Evolutionary conservation across 177 flowering plant genomes (phyloP).

Genomic region (Vitis hybrid): DNA sequence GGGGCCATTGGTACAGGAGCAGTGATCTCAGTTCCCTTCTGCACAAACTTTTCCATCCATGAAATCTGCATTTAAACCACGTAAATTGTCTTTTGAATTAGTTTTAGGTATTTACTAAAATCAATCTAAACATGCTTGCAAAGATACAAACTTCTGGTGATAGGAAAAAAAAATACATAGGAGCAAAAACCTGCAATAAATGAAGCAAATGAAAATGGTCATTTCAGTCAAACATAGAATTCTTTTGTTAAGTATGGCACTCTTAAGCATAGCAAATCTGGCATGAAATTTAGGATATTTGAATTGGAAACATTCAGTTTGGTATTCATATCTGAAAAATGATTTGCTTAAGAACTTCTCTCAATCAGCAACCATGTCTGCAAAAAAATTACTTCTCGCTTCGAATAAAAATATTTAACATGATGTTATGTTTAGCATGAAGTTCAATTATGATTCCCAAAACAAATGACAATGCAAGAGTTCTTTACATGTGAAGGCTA

Average conservation of each 20-base stretch:
- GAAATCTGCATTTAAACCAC: constrained; percentile 70
- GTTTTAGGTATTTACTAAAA: not conserved
- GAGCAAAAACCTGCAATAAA: not conserved
- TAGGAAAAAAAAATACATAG: not conserved
- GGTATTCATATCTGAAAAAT: not conserved
- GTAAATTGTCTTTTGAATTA: not conserved
- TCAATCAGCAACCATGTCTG: not conserved
- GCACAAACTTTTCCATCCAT: constrained; percentile 99
- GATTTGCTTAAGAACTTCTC: not conserved
- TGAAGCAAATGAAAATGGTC: not conserved
- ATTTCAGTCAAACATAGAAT: not conserved
- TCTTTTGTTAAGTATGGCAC: not conserved
- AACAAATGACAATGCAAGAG: not conserved
- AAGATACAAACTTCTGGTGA: not conserved
- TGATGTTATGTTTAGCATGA: not conserved
- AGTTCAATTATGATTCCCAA: not conserved
- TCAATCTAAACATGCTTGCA: not conserved
- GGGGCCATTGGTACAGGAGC: constrained; percentile 97
- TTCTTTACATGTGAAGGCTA: not conserved
- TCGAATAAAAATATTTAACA: not conserved
- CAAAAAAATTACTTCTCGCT: not conserved
- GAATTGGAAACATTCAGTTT: not conserved
- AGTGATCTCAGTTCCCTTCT: constrained; percentile 87
- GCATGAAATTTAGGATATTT: not conserved
- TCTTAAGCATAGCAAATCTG: not conserved